Evolutionary conservation across 1,284 basidiomycete species (phyloP).

Genomic region (Dichomitus squalens): DNA sequence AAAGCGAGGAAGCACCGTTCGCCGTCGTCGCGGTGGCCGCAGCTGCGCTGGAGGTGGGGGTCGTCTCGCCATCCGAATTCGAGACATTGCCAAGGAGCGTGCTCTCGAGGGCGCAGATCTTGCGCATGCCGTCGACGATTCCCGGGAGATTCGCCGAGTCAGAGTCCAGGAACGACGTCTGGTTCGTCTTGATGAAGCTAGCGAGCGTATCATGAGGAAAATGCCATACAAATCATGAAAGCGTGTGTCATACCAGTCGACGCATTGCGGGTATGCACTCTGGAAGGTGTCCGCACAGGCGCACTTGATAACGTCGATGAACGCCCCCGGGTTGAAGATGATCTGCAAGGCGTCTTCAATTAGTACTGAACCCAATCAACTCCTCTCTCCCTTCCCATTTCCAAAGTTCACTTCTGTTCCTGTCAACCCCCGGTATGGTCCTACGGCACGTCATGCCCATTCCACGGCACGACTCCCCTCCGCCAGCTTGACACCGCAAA

Average conservation of each 20-base stretch:
- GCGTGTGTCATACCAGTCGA: constrained; percentile 63
- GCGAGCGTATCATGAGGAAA: neutral
- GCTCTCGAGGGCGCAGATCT: constrained; percentile 54
- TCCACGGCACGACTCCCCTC: no score
- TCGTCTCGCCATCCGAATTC: constrained; percentile 45
- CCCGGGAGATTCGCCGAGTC: constrained; percentile 45
- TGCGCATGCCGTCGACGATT: constrained; percentile 51
- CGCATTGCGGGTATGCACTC: constrained; percentile 66
- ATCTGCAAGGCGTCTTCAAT: constrained; percentile 40
- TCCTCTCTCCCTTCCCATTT: neutral
- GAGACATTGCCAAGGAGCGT: constrained; percentile 56
- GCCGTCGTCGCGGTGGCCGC: constrained; percentile 20
- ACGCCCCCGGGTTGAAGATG: constrained; percentile 63
- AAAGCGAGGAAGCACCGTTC: constrained; percentile 2
- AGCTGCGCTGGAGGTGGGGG: constrained; percentile 29
- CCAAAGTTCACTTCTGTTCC: neutral
- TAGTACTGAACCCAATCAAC: neutral
- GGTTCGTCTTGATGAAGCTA: constrained; percentile 63
- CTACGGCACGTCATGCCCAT: no score
- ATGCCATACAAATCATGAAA: neutral
- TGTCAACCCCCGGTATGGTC: neutral
- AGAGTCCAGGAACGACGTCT: constrained; percentile 50
- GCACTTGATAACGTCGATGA: constrained; percentile 67
- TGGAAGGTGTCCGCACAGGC: constrained; percentile 70
- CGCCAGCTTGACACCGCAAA: no score